Conservation (phyloP, 202 grass and related monocot species). For the Musa balbisiana region DNA sequence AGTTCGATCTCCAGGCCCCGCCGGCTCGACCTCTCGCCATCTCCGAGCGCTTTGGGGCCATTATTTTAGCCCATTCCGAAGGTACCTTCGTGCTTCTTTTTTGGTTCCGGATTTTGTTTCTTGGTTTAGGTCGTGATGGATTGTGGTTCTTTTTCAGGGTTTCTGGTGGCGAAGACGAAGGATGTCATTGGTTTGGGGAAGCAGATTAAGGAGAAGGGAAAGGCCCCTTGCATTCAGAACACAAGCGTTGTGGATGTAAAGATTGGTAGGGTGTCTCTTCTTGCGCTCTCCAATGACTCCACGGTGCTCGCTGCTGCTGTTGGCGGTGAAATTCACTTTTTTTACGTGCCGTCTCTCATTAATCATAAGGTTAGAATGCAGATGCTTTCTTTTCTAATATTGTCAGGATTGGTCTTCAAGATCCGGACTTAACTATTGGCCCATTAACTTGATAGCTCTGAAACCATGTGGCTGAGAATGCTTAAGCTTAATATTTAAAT, state of each 20-base stretch:
- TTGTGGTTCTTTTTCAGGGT: constrained; percentile 37
- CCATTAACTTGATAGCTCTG: too few relatives aligned
- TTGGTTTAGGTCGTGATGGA: background rate
- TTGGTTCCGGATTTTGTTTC: background rate
- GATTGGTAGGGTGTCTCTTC: constrained; percentile 53
- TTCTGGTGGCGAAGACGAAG: constrained; percentile 68
- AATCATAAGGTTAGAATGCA: constrained; percentile 30
- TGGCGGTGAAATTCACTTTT: constrained; percentile 57
- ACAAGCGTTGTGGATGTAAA: constrained; percentile 54
- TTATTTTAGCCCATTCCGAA: constrained; percentile 21
- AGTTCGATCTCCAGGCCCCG: constrained; percentile 22
- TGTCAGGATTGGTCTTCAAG: too few relatives aligned
- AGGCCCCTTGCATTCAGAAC: constrained; percentile 54
- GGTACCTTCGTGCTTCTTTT: background rate
- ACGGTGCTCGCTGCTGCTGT: constrained; percentile 50
- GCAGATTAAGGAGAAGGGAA: constrained; percentile 62
- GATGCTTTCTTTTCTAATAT: background rate
- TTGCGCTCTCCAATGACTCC: constrained; percentile 60
- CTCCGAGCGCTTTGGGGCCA: constrained; percentile 17
- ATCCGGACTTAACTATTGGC: too few relatives aligned
- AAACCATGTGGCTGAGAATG: too few relatives aligned
- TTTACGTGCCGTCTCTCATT: constrained; percentile 56
- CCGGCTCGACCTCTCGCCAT: constrained; percentile 18
- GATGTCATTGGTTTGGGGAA: constrained; percentile 57
- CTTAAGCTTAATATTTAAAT: too few relatives aligned